These are phyloP conservation scores for Cymbopogon citratus DNA, from an alignment of 176 grass and related monocot species.

Conservation along the genomic window DNA sequence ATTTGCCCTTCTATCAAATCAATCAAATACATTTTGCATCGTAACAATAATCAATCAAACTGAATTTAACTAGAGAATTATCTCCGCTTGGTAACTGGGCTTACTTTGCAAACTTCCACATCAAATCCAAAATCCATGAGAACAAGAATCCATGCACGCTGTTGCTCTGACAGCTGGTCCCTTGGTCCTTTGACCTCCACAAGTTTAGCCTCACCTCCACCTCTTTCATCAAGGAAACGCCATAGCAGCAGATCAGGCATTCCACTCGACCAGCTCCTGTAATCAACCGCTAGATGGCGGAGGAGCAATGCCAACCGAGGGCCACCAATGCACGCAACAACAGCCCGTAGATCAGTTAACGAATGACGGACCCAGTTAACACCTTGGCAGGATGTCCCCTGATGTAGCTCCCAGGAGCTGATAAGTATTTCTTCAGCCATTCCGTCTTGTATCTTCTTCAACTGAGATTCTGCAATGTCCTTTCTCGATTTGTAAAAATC, in stretches of 20 bases:
- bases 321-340: slow-evolving; percentile 51
- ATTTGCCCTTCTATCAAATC: background rate
- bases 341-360: slow-evolving; percentile 64
- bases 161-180: slow-evolving; percentile 84
- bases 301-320: slow-evolving; percentile 55
- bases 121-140: slow-evolving; percentile 74
- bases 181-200: slow-evolving; percentile 91
- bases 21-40: background rate
- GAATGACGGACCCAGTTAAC: slow-evolving; percentile 68
- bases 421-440: slow-evolving; percentile 86
- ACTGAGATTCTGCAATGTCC: slow-evolving; percentile 62
- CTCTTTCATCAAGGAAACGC: slow-evolving; percentile 61
- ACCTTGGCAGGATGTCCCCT: slow-evolving; percentile 61
- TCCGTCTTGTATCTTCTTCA: slow-evolving; percentile 62
- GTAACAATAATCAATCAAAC: slow-evolving; percentile 23
- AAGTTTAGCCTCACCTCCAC: slow-evolving; percentile 62
- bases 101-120: slow-evolving; percentile 89
- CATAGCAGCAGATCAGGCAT: slow-evolving; percentile 88
- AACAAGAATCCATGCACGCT: slow-evolving; percentile 78
- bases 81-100: slow-evolving; percentile 26
- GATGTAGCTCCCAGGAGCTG: slow-evolving; percentile 68
- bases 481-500: slow-evolving; percentile 80
- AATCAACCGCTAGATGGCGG: slow-evolving; percentile 70
- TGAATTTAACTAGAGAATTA: background rate
- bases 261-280: slow-evolving; percentile 88